Percentiles rank a stretch among this genome's conserved stretches.
Conservation (phyloP, 208 protist species). For the Wallacemonas sp. region DNA sequence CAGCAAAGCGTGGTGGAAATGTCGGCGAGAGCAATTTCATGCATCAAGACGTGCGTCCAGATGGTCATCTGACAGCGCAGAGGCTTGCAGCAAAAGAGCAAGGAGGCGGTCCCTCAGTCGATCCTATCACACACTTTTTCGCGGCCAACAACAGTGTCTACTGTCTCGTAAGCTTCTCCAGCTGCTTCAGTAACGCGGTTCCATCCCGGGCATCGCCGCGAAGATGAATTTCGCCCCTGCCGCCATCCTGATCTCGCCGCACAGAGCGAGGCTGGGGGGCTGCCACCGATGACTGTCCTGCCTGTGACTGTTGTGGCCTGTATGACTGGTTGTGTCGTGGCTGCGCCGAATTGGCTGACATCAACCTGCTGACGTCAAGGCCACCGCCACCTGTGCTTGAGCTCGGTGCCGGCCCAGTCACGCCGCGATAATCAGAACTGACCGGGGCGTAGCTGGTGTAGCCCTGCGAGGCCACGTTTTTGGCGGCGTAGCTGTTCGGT, state of each 20-base stretch:
- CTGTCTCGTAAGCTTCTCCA: conserved; percentile 11
- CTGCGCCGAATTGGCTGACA: neutral
- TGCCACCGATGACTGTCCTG: neutral
- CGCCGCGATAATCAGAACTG: too few relatives aligned
- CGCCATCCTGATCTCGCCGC: neutral
- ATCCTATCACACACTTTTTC: too few relatives aligned
- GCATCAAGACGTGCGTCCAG: too few relatives aligned
- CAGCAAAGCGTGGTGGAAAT: too few relatives aligned
- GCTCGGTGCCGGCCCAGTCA: too few relatives aligned
- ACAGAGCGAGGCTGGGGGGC: neutral
- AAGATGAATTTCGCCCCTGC: neutral
- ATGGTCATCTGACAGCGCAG: too few relatives aligned
- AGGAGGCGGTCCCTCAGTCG: too few relatives aligned
- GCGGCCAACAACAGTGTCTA: neutral
- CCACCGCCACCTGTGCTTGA: too few relatives aligned
- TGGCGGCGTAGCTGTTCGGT: neutral
- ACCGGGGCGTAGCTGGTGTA: neutral
- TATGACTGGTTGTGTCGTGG: neutral
- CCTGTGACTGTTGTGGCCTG: neutral
- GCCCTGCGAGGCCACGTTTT: neutral
- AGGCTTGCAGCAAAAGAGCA: too few relatives aligned
- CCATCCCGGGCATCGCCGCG: neutral
- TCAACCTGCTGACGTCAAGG: neutral
- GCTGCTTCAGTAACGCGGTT: conserved; percentile 14
- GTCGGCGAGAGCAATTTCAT: too few relatives aligned